Evolutionary conservation across 306 rosid species (phyloP), one percentile per base, ranked within the genome.

Genomic region (Erythrophleum fordii): DNA sequence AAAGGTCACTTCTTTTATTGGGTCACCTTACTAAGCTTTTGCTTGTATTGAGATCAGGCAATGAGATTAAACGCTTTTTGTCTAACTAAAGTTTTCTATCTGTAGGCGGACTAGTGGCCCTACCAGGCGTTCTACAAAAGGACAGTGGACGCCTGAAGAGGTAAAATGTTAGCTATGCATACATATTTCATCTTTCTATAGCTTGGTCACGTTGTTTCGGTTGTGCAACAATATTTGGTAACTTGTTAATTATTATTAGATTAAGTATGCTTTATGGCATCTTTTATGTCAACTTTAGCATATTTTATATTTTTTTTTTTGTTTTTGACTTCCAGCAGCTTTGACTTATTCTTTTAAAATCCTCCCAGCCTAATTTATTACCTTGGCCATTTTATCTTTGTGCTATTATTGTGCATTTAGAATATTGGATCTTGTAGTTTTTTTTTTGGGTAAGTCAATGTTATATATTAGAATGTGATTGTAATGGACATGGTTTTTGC

Each of bases 51-150:
- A 69, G 78, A 82, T 59, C 26, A 66, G 53, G 12, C 42, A 22
- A 66, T 60, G 55, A 10, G 2, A 22, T 49, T 77, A 55, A 69
- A 22, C 72, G 44, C 69, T n/a, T 53, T 65, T 65, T 58, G 70
- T 79, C 73, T 84, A 56, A 79, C 75, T 11, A 61, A 46, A 37
- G 45, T 80, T 80, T n/a, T 67, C 62, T 49, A 62, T 55, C 6
- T 86, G 85, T 81, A 92, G 99, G 94, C 92, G 98, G 87, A 93
- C 99, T 49, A 96, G 88, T 81, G 99, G 98, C 76, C 99, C 99
- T 78, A 90, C 99, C 2, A 91, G 99, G 91, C 99, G 98, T 70
- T 96, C 99, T 78, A 92, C 99, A 0, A 96, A 96, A 88, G 99
- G 99, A 73, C 98, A 96, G 73, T 96, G 99, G 99, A 93, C 97